Conservation (phyloP, 768 basidiomycete genomes). For the Mycena albidolilacea region DNA sequence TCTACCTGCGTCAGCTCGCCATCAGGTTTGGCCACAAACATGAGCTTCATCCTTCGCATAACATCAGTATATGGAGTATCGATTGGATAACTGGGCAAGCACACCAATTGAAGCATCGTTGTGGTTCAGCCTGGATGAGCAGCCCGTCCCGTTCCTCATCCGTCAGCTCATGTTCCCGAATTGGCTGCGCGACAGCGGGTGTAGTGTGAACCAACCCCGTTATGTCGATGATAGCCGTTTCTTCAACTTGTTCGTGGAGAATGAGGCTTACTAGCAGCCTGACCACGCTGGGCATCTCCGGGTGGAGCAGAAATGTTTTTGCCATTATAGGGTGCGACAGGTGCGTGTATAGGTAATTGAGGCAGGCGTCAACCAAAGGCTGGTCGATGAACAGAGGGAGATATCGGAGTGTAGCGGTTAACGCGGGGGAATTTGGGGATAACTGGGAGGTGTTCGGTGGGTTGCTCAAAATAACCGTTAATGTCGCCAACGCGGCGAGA, state of each 20-base stretch:
- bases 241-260: slow-evolving; percentile 80
- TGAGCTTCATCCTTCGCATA: slow-evolving; percentile 87
- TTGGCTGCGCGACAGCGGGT: slow-evolving; percentile 62
- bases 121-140: slow-evolving; percentile 75
- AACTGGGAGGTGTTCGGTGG: slow-evolving; percentile 71
- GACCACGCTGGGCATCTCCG: slow-evolving; percentile 78
- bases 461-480: slow-evolving; percentile 75
- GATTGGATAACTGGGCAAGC: slow-evolving; percentile 7
- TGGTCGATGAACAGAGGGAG: slow-evolving; percentile 83
- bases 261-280: slow-evolving; percentile 78
- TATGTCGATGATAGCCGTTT: slow-evolving; percentile 75
- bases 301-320: slow-evolving; percentile 81
- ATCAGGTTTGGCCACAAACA: slow-evolving; percentile 83
- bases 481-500: slow-evolving; percentile 71
- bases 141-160: slow-evolving; percentile 77
- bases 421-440: slow-evolving; percentile 67
- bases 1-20: slow-evolving; percentile 94
- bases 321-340: slow-evolving; percentile 82
- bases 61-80: slow-evolving; percentile 16
- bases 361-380: slow-evolving; percentile 74
- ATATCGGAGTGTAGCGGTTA: slow-evolving; percentile 76
- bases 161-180: slow-evolving; percentile 76
- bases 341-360: slow-evolving; percentile 84
- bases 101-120: slow-evolving; percentile 88
- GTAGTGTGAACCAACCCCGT: slow-evolving; percentile 71